A percentile compares a stretch with the other conserved stretches of the same genome.
Evolutionary conservation across 495 filamentous ascomycete species (phyloP).

Genomic region (Letharia lupina): DNA sequence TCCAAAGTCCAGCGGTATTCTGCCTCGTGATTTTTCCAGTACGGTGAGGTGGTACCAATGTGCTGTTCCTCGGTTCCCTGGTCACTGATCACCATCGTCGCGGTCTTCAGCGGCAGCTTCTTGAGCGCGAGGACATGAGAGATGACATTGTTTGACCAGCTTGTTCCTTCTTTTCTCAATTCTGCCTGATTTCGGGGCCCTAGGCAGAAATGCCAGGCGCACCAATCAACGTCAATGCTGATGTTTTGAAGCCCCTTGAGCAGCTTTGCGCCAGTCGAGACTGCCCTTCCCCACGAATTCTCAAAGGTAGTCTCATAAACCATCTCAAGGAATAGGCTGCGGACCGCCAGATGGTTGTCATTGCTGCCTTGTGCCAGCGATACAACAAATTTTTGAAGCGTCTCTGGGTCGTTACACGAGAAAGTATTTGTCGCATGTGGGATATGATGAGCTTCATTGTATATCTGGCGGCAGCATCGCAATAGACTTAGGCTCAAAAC

Average conservation of each 20-base stretch:
- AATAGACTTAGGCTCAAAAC: background rate
- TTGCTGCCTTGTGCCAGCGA: background rate
- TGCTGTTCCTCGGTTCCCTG: background rate
- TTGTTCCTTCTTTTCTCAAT: background rate
- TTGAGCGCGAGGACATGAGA: background rate
- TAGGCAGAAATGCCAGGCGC: background rate
- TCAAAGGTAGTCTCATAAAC: accelerated
- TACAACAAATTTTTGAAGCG: background rate
- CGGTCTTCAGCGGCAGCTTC: background rate
- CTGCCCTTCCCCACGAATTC: background rate
- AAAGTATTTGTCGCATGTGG: background rate
- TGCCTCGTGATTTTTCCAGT: no score
- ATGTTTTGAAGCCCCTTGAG: background rate
- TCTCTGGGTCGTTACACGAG: background rate
- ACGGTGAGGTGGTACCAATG: no score
- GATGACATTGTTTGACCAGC: background rate
- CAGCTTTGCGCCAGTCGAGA: background rate
- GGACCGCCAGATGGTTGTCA: background rate
- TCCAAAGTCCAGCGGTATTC: background rate
- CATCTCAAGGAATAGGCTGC: slow-evolving; percentile 3
- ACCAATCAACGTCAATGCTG: background rate
- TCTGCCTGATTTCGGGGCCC: no score
- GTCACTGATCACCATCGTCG: slow-evolving; percentile 1
- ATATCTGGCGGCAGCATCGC: slow-evolving; percentile 2
- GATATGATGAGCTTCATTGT: background rate